phyloP scores from a whole-genome alignment of 2,329 filamentous ascomycete genomes.

The Setomelanomma holmii region DNA sequence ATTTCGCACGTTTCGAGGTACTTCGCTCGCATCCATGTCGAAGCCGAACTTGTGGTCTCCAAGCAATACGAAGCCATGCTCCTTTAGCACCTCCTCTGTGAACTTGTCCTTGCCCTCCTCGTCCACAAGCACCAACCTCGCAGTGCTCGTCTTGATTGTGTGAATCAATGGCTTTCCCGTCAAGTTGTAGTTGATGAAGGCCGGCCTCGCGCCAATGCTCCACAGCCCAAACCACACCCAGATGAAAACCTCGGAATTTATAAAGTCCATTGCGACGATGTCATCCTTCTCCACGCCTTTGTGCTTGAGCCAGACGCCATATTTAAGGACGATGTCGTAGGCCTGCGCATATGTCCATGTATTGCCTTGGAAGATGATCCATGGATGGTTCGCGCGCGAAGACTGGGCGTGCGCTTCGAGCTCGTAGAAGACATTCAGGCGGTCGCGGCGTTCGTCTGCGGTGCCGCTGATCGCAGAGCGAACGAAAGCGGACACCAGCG shows the following conservation, averaged over 20 bases:
- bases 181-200: constrained; percentile 50
- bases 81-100: constrained; percentile 29
- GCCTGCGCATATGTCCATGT: constrained; percentile 45
- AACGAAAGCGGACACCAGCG: constrained; percentile 64
- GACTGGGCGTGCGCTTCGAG: constrained; percentile 43
- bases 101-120: constrained; percentile 52
- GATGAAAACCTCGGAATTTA: constrained; percentile 46
- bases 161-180: constrained; percentile 46
- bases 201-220: constrained; percentile 48
- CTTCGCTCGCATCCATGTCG: constrained; percentile 26
- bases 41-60: constrained; percentile 28
- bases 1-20: constrained; percentile 26
- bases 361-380: constrained; percentile 43
- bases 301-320: constrained; percentile 47
- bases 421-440: constrained; percentile 62
- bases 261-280: constrained; percentile 49
- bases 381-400: constrained; percentile 33
- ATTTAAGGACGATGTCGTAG: constrained; percentile 42
- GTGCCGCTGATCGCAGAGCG: constrained; percentile 54
- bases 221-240: constrained; percentile 49
- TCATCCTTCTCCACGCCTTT: constrained; percentile 45
- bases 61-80: constrained; percentile 34
- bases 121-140: constrained; percentile 66
- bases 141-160: constrained; percentile 66
- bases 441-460: constrained; percentile 63